Percentiles rank a stretch among this genome's conserved stretches.
Conservation (phyloP, 23 red algal genomes). For the Gracilaria vermiculophylla region DNA sequence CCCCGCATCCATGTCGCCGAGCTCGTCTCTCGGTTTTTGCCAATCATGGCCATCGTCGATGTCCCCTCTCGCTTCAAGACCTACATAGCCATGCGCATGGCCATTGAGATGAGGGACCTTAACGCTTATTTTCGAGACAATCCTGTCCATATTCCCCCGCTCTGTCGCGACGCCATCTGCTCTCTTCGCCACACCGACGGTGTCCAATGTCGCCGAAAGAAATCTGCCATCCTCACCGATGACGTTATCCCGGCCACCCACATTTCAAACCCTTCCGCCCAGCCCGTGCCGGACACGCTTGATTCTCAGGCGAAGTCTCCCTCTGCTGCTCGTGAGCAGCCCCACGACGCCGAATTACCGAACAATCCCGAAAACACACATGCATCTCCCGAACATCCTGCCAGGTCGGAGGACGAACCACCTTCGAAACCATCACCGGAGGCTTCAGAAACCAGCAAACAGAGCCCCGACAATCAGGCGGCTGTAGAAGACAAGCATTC, state of each 20-base stretch:
- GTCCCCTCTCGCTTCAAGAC: conserved; percentile 28
- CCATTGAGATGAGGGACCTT: conserved; percentile 12
- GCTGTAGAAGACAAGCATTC: too few relatives aligned
- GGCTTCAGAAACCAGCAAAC: too few relatives aligned
- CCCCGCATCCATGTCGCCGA: conserved; percentile 13
- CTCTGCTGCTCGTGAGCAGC: background rate
- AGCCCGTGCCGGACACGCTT: background rate
- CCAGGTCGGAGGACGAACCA: too few relatives aligned
- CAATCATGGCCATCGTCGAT: conserved; percentile 31
- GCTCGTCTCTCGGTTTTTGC: conserved; percentile 17
- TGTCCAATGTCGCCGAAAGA: conserved; percentile 9
- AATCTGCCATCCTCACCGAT: background rate
- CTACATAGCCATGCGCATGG: conserved; percentile 34
- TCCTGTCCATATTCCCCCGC: conserved; percentile 5
- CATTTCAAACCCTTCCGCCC: background rate
- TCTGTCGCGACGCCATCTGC: conserved; percentile 4
- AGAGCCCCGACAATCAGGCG: too few relatives aligned
- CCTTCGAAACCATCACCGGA: too few relatives aligned
- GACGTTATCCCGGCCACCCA: background rate
- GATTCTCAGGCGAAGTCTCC: background rate
- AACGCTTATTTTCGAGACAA: conserved; percentile 24
- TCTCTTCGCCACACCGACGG: conserved; percentile 1
- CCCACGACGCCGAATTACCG: background rate
- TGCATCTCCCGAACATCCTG: too few relatives aligned
- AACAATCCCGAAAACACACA: background rate